Conservation (phyloP, 495 filamentous ascomycete genomes). For the Talaromyces adpressus region DNA sequence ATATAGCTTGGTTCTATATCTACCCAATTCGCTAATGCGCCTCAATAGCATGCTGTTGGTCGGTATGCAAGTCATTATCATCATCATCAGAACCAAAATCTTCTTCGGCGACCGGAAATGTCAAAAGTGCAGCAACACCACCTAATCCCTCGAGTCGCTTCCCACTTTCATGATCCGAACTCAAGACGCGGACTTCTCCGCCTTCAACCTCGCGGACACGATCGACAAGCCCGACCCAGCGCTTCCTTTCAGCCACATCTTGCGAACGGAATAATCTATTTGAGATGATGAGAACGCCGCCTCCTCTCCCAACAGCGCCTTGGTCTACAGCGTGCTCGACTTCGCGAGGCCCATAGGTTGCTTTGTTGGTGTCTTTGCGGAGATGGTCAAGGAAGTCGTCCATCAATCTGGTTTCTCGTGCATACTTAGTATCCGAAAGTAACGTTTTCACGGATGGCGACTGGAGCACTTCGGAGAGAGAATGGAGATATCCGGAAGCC, state of each 20-base stretch:
- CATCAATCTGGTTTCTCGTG: constrained; percentile 76
- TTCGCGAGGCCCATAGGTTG: constrained; percentile 85
- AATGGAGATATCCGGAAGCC: constrained; percentile 75
- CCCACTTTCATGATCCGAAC: constrained; percentile 92
- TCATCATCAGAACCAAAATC: constrained; percentile 34
- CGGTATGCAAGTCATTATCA: constrained; percentile 6
- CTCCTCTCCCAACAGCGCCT: constrained; percentile 81
- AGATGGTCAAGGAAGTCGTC: constrained; percentile 76
- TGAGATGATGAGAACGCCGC: constrained; percentile 76
- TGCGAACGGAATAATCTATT: constrained; percentile 80
- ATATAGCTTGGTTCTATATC: background rate
- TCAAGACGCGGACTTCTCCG: constrained; percentile 80
- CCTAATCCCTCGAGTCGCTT: constrained; percentile 77
- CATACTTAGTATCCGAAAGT: constrained; percentile 79
- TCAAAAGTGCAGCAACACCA: constrained; percentile 82
- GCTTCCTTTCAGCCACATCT: constrained; percentile 69
- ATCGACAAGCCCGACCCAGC: constrained; percentile 83
- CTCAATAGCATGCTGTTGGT: background rate
- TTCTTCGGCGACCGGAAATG: constrained; percentile 73
- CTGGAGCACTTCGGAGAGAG: constrained; percentile 77
- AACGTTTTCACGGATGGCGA: constrained; percentile 67
- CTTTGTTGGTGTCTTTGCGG: constrained; percentile 78
- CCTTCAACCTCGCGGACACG: constrained; percentile 77
- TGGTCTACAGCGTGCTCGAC: constrained; percentile 82
- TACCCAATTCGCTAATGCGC: constrained; percentile 1